Percentiles rank a stretch among this genome's conserved stretches.
Conservation (phyloP, 2,329 filamentous ascomycete species). For the Chalaropsis ovoidea region DNA sequence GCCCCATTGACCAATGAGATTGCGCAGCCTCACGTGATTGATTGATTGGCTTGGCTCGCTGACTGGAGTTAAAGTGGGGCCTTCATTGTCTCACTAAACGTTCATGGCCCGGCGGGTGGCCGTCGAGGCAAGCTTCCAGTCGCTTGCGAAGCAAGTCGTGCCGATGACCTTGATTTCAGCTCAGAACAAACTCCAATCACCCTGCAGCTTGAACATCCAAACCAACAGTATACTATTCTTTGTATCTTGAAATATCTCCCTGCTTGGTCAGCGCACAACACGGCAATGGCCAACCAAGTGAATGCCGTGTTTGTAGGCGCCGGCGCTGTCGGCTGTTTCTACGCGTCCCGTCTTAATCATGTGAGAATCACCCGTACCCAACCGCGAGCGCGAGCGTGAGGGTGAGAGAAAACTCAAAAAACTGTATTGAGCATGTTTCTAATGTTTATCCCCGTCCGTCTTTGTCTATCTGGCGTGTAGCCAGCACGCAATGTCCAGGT, state of each 20-base stretch:
- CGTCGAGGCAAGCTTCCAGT: no score
- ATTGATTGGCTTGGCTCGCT: no score
- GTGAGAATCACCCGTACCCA: constrained; percentile 32
- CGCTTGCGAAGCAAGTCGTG: constrained; percentile 2
- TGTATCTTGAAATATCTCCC: no score
- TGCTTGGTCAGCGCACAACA: no score
- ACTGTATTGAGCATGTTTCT: neutral
- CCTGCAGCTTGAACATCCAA: neutral
- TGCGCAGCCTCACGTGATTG: neutral
- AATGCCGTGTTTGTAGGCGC: constrained; percentile 59
- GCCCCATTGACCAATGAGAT: neutral
- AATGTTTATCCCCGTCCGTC: neutral
- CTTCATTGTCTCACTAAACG: neutral
- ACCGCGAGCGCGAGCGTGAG: neutral
- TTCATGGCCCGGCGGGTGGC: no score
- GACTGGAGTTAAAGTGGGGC: neutral
- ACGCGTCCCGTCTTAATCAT: constrained; percentile 56
- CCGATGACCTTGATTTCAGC: constrained; percentile 1
- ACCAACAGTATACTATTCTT: neutral
- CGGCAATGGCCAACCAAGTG: constrained; percentile 33
- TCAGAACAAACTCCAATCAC: neutral
- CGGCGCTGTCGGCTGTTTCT: constrained; percentile 63
- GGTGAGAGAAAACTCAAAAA: neutral
- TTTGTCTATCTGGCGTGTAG: constrained; percentile 29
- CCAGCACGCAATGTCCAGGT: constrained; percentile 45